Evolutionary conservation across 2,329 filamentous ascomycete genomes (phyloP), one percentile per base, ranked within the genome.

Genomic region (Westerdykella sp.): DNA sequence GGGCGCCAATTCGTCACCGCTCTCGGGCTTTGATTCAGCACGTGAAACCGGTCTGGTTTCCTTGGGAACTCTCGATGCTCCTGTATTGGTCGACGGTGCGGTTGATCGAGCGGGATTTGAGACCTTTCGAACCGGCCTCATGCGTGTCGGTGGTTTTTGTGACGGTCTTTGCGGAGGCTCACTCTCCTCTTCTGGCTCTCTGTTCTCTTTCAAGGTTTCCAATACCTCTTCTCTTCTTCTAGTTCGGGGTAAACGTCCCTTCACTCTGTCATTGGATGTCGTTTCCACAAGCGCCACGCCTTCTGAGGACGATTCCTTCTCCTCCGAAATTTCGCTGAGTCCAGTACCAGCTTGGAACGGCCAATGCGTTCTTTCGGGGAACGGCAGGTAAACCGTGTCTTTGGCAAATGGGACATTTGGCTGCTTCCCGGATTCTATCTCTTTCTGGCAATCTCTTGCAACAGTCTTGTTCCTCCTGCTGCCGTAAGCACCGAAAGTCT

Each of bases 361-460:
- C 62, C 66, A 68, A 42, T 65, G 63, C 10, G 59, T 60, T 9
- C 64, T 62, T 41, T 62, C 64, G 9, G 69, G 68, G 46, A 69
- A 69, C n/a, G 68, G 72, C 5, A 70, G 60, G 48, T 76, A 76
- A 3, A 76, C 72, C 4, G 65, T 66, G 34, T 73, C 72, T 30
- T 66, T 63, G 2, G 71, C 68, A 43, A 76, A 73, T 2, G 73
- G 73, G 46, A 76, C 71, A 18, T 68, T 69, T 1, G 73, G 73
- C 44, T 71, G 67, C 28, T 69, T 69, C 18, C 72, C 72, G 22
- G 66, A 63, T 43, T 71, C 66, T 22, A 73, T 69, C 50, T 76
- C 73, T 45, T 67, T 69, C 43, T 73, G 70, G 51, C 73, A 73
- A 41, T 76, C 73, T 39, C 69, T 63, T 14, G 74, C 72, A 5